Conservation (phyloP, 768 basidiomycete species). For the Tricholoma sp. region DNA sequence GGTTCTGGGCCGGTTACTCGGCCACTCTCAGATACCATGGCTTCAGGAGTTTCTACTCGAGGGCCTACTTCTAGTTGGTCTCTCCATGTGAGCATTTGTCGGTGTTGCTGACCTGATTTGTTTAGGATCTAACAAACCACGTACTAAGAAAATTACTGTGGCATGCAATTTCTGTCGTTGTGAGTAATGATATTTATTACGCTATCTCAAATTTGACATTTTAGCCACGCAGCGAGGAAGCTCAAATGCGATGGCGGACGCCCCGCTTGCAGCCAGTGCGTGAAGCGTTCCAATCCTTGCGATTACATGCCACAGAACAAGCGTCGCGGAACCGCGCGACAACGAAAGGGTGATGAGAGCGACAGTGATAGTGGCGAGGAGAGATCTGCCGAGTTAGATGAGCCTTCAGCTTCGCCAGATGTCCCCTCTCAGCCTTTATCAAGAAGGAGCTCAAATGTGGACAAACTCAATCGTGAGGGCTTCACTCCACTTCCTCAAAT, state of each 20-base stretch:
- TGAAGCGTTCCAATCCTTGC: conserved; percentile 72
- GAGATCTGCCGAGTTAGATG: conserved; percentile 45
- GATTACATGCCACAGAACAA: conserved; percentile 79
- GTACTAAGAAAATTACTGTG: conserved; percentile 83
- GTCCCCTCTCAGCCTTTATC: conserved; percentile 43
- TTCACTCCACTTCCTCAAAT: conserved; percentile 38
- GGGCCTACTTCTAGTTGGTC: conserved; percentile 24
- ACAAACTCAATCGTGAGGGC: conserved; percentile 34
- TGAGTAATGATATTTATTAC: conserved; percentile 36
- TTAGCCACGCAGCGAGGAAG: conserved; percentile 59
- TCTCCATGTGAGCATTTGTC: conserved; percentile 29
- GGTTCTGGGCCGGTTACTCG: conserved; percentile 40
- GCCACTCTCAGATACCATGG: conserved; percentile 34
- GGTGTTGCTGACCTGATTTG: conserved; percentile 2
- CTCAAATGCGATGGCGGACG: conserved; percentile 85
- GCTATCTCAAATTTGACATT: conserved; percentile 8
- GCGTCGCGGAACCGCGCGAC: conserved; percentile 55
- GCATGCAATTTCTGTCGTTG: conserved; percentile 91
- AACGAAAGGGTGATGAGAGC: conserved; percentile 60
- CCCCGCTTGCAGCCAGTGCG: conserved; percentile 77
- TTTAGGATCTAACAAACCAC: conserved; percentile 57
- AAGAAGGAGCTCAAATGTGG: conserved; percentile 44
- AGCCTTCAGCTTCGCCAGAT: conserved; percentile 56
- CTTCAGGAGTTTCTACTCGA: conserved; percentile 29
- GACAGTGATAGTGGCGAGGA: conserved; percentile 65